Percentiles rank a stretch among this genome's conserved stretches.
These are phyloP conservation scores for Cyamopsis tetragonoloba DNA, from an alignment of 306 rosid genomes.

Conservation along the genomic window DNA sequence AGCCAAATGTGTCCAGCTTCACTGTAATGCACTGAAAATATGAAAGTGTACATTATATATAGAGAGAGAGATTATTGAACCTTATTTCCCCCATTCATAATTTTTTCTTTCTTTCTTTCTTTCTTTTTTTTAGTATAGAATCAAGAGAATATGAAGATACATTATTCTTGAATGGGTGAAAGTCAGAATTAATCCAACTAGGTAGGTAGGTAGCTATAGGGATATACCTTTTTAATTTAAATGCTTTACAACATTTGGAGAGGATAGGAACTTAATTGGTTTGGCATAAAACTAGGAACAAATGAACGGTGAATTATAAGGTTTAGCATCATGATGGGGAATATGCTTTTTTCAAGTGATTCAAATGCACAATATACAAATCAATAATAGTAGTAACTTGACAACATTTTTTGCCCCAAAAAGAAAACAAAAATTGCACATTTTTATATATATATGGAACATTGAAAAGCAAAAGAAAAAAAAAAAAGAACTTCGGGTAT, in stretches of 20 bases:
- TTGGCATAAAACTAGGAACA: slow-evolving; percentile 17
- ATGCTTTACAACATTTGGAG: slow-evolving; percentile 62
- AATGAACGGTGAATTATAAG: slow-evolving; percentile 39
- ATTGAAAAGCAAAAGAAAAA: no score
- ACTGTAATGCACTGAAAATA: slow-evolving; percentile 36
- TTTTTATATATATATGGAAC: no score
- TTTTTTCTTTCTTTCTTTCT: neutral
- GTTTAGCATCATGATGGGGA: slow-evolving; percentile 9
- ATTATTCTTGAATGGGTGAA: slow-evolving; percentile 18
- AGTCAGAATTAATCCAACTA: slow-evolving; percentile 41
- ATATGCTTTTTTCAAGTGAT: no score
- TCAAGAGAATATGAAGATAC: slow-evolving; percentile 11
- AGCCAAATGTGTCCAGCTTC: slow-evolving; percentile 13
- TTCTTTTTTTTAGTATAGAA: no score
- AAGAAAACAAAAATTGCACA: no score
- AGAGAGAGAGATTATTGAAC: slow-evolving; percentile 2
- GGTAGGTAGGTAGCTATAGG: slow-evolving; percentile 12
- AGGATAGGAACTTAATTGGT: slow-evolving; percentile 25
- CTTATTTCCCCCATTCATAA: slow-evolving; percentile 30
- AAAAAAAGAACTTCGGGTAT: no score
- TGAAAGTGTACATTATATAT: neutral
- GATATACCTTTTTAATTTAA: slow-evolving; percentile 39
- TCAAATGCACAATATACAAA: no score
- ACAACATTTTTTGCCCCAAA: no score
- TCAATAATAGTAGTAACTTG: no score